Evolutionary conservation across 495 filamentous ascomycete genomes (phyloP), one percentile per base, ranked within the genome.

Genomic region (Neurospora sp.): DNA sequence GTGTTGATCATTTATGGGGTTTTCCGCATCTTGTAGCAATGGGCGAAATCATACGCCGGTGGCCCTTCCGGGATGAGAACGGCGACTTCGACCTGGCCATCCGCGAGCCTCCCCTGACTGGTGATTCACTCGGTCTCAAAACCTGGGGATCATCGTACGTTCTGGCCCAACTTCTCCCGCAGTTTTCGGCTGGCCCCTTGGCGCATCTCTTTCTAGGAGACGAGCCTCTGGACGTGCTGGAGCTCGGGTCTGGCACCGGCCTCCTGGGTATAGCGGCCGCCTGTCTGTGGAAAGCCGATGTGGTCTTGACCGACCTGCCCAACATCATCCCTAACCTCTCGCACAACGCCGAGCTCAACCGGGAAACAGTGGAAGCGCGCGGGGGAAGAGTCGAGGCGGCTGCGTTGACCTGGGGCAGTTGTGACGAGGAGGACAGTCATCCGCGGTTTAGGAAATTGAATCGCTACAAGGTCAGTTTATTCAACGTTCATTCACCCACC

Each of bases 91-190:
- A 91, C 44, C 81, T 96, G 70, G 84, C 86, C 18, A 88, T 99
- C 20, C 88, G 95, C 75, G 96, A 99, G 78, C 96, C 96, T 0
- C 90, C 94, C 3, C 82, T 97, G 71, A 97, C 93, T 0, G 89
- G 91, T 4, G 96, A 97, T 80, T 91, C 95, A 72, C 87, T 98
- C 18, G 96, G 96, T 12, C 87, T 94, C 77, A 98, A 98, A 79
- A 98, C 95, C 0, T 97, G 95, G 95, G 90, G 92, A 0, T 93
- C 93, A 0, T 93, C 93, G 0, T 96, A 93, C 79, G 87, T 96
- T 4, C 90, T 99, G 20, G 92, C 96, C 0, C 92, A 90, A 75
- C 90, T 91, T 14, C 89, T 98, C 3, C 77, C 80, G 5, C 70
- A 76, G n/a, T 80, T 88, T 35, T 66, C 27, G 7, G 77, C 80